Conservation (phyloP, 192 early-diverging fungal species). For the Diversispora epigaea region DNA sequence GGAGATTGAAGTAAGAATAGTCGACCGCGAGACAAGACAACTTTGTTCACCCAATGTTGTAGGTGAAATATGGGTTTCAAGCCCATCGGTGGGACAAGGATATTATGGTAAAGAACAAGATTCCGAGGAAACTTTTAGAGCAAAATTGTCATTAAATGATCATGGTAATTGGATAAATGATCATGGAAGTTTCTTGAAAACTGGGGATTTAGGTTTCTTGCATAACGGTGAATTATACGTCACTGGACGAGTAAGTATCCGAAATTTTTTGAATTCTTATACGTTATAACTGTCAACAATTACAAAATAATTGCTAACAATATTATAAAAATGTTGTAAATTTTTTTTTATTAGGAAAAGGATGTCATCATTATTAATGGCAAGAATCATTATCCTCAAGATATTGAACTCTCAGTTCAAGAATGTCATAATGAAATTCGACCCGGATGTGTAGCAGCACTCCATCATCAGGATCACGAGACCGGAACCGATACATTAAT, state of each 20-base stretch:
- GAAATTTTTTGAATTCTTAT: too few species aligned
- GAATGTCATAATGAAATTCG: slow-evolving; percentile 10
- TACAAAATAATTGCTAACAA: too few species aligned
- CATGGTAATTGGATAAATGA: slow-evolving; percentile 20
- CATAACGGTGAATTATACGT: slow-evolving; percentile 23
- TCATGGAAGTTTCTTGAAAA: slow-evolving; percentile 21
- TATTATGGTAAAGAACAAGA: slow-evolving; percentile 19
- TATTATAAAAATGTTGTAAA: background rate
- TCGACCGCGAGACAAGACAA: slow-evolving; percentile 16
- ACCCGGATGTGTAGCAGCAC: slow-evolving; percentile 25
- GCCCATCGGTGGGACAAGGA: slow-evolving; percentile 21
- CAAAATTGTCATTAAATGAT: slow-evolving; percentile 5
- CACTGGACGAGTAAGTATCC: slow-evolving; percentile 16
- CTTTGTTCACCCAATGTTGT: slow-evolving; percentile 21
- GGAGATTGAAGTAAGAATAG: slow-evolving; percentile 18
- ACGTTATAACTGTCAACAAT: too few species aligned
- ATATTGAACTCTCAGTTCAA: slow-evolving; percentile 21
- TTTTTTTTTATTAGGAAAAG: slow-evolving; percentile 11
- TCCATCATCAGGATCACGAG: slow-evolving; percentile 20
- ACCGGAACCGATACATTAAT: slow-evolving; percentile 17
- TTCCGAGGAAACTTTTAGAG: slow-evolving; percentile 1
- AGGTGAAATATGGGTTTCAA: slow-evolving; percentile 25
- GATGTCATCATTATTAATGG: slow-evolving; percentile 30
- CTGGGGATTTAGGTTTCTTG: slow-evolving; percentile 25
- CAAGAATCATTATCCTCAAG: slow-evolving; percentile 29